Evolutionary conservation across 2,329 filamentous ascomycete species (phyloP).

Genomic region (Botrytis medusae): DNA sequence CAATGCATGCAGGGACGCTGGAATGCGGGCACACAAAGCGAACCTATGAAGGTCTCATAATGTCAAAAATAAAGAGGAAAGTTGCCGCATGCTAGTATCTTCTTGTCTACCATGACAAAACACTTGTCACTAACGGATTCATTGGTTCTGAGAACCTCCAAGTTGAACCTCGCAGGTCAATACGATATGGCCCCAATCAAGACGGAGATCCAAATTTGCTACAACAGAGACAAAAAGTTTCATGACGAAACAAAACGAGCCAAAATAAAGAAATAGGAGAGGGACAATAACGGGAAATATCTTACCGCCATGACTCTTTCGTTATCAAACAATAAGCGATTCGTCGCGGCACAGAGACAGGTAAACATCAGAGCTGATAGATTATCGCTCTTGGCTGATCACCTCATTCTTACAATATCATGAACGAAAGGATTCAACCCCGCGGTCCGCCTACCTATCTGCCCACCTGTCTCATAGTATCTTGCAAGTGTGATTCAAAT

Average conservation of each 20-base stretch:
- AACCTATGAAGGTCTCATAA: neutral
- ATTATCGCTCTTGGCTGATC: neutral
- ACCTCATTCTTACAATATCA: neutral
- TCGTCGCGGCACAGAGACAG: neutral
- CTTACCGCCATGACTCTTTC: neutral
- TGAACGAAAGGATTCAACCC: neutral
- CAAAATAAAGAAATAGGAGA: too few species aligned
- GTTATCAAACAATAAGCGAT: too few species aligned
- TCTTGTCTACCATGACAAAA: neutral
- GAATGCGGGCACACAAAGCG: neutral
- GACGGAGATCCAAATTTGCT: neutral
- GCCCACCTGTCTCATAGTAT: neutral
- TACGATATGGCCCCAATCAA: neutral
- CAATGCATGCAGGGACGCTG: neutral
- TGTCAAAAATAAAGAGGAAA: neutral
- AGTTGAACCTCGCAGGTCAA: neutral
- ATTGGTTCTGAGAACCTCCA: neutral
- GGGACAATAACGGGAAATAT: too few species aligned
- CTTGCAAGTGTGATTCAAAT: neutral
- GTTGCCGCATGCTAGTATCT: neutral
- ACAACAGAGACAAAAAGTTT: neutral
- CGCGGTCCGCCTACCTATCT: neutral
- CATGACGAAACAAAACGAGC: neutral
- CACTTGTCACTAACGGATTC: accelerated
- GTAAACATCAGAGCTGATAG: neutral